phyloP scores from a whole-genome alignment of 2,329 filamentous ascomycete species.

The Aspergillus sp. region DNA sequence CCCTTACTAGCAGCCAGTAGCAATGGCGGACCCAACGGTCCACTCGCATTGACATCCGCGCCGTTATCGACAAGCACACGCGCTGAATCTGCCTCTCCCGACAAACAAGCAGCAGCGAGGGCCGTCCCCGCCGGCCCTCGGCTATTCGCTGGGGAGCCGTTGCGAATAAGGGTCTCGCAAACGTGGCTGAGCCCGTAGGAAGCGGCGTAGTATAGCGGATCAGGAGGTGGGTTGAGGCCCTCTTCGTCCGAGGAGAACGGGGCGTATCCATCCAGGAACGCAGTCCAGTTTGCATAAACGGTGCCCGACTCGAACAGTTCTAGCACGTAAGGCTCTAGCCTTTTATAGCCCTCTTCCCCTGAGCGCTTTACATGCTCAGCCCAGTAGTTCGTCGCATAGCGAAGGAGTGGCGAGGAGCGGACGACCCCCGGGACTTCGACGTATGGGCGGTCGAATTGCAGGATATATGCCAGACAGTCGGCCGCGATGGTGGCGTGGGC shows the following conservation, averaged over 20 bases:
- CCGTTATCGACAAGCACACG: not conserved
- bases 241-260: not conserved
- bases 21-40: not conserved
- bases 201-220: not conserved
- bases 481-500: conserved; percentile 1
- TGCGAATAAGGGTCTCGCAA: not conserved
- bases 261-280: not conserved
- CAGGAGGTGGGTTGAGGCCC: not conserved
- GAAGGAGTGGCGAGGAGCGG: not conserved
- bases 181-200: not conserved
- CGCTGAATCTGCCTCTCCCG: not conserved
- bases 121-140: not conserved
- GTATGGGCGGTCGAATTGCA: conserved; percentile 1
- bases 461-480: not conserved
- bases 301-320: not conserved
- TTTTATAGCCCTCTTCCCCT: not conserved
- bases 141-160: not conserved
- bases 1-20: not conserved
- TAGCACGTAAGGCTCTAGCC: not conserved
- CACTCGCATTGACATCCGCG: not conserved
- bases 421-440: not conserved
- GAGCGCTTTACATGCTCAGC: not conserved
- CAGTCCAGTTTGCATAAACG: not conserved
- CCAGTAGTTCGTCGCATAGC: conserved; percentile 6
- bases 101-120: not conserved